Evolutionary conservation across 345 rosid genomes (phyloP), one percentile per base, ranked within the genome.

Genomic region (Populus tremula): DNA sequence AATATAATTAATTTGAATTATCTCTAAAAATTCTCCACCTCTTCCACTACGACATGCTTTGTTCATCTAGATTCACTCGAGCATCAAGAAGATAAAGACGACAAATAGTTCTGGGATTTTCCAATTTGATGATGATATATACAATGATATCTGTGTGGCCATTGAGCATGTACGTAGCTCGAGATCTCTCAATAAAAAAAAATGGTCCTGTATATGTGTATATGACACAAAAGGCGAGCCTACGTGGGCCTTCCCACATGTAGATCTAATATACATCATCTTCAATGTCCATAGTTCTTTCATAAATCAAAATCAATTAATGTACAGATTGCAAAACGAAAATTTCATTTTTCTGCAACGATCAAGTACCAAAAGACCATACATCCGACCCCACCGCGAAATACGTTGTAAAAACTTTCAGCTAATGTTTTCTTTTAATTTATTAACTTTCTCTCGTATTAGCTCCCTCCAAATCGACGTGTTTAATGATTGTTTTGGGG

Each of bases 311-410:
- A n/a, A 49, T 49, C 45, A 27, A 71, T n/a, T 41, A 54, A 81
- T 43, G 31, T 27, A 49, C 27, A 72, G 49, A 69, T 47, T 47
- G 21, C 6, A 67, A 72, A 76, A 39, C 20, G 47, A 76, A 64
- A 71, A 23, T 61, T 56, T 50, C 64, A 41, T 33, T 62, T 59
- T 68, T 80, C 69, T 81, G 70, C 80, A 59, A 67, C 49, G 86
- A 85, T 77, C 88, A 90, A 85, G 89, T 69, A 84, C 86, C 88
- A 67, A 84, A 85, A 87, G 81, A 83, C 86, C 83, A 29, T 78
- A 68, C 33, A 70, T 63, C 68, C 31, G 59, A 49, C 65, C 73
- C 67, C 69, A 67, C 69, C 70, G 73, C 9, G 64, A 69, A 69
- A 71, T 33, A 17, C 54, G 56, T 14, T 45, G n/a, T 50, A 49